Evolutionary conservation across 148 eudicot species (phyloP), one percentile per base, ranked within the genome.

Genomic region (Gaultheria prostrata): DNA sequence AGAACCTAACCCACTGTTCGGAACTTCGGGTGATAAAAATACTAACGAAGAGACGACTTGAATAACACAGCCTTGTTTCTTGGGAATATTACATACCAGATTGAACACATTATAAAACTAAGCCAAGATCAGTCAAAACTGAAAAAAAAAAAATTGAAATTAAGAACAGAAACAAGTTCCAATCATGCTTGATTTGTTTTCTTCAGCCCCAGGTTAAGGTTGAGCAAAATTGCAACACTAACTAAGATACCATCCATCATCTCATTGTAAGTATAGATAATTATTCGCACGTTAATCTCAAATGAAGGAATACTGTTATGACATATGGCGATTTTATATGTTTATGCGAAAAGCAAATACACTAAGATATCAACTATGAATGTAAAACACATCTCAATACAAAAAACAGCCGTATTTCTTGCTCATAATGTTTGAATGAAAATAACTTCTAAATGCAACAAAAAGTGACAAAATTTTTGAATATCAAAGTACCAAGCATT

Each of bases 381-480:
- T 63, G 70, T 24, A 63, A 63, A 24, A 63, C 70, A 63, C 70
- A 26, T 8, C 70, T 63, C 30, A 8, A 63, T 63, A 10, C 13
- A n/a, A 63, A 26, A 57, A 57, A 57, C 26, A 57, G 70, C 13
- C 13, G 0, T 59, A 59, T 59, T 10, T 63, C 65, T 63, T 2
- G 24, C 70, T 26, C 70, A n/a, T 63, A 63, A n/a, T n/a, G 69
- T n/a, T 63, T 63, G 69, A n/a, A 63, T 63, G 14, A 63, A 63
- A 63, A n/a, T 12, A 63, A 63, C 69, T 63, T 63, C 13, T 63
- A 63, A 63, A 63, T 24, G 69, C 69, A 63, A 13, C 69, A 63
- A 63, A 63, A 63, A 63, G 26, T 20, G 14, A 63, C 26, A 59
- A 63, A 72, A 17, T 5, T 35, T 72, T 18, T 0, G 8, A 35